Base-by-base conservation (phyloP, 1,139 yeast genomes). In the Hemisphaericaspora lyxosophila region DNA sequence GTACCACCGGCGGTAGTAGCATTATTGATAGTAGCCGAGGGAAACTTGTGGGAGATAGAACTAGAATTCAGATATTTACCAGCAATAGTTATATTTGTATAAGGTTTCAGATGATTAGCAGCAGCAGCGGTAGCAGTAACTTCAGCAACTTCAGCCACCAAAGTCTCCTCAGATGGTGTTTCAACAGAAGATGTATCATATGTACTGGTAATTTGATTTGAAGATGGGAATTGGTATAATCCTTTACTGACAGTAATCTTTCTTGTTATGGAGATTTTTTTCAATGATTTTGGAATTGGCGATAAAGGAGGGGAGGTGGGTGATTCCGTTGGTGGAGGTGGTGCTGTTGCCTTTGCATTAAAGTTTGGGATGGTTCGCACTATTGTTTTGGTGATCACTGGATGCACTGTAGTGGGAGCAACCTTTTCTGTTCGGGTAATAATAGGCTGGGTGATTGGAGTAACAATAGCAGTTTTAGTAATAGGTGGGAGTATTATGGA, bases 171-270 rank as follows among this genome's bases (percentile, higher is more conserved):
- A n/a, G n/a, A n/a, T n/a, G n/a, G n/a, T n/a, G n/a, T n/a, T n/a
- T n/a, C n/a, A n/a, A n/a, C n/a, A n/a, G n/a, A n/a, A 24, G 26
- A 8, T 7, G 26, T 4, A 4, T 7, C 23, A n/a, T 7, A 5
- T 17, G 12, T 18, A 23, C 9, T 23, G 7, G 22, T 31, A 13
- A n/a, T 9, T 4, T 16, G 26, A n/a, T 32, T 25, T 19, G 33
- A 26, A 13, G 14, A 14, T 3, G 34, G 34, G 3, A 25, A 7
- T 27, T 35, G 24, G 14, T 35, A 29, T 19, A 35, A 23, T 5
- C 18, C 24, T 5, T 24, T 18, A 7, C 35, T 35, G 17, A 28
- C 24, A n/a, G 26, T 27, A n/a, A 14, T 14, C 31, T 16, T 32
- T 27, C 19, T 23, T 15, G 16, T 23, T 7, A 13, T 9, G 15